Percentiles rank a stretch among this genome's conserved stretches.
Conservation (phyloP, 305 asterid species). For the Fraxinus albicans region DNA sequence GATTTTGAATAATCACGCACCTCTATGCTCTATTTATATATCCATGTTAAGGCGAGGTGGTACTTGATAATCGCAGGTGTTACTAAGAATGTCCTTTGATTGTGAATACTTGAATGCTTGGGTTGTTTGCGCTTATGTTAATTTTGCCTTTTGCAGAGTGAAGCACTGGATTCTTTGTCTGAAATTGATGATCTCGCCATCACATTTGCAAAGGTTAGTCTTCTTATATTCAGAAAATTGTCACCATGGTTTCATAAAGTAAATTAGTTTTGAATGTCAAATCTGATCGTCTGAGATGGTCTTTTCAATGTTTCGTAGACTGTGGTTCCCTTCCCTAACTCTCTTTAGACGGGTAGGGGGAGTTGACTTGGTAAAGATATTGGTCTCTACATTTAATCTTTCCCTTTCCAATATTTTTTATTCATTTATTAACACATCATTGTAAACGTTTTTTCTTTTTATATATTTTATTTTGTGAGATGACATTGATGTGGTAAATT, state of each 20-base stretch:
- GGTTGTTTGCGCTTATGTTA: neutral
- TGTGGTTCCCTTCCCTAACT: neutral
- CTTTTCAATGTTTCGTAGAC: neutral
- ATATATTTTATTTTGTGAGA: neutral
- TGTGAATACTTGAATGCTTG: neutral
- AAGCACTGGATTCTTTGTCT: slow-evolving; percentile 51
- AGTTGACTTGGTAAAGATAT: neutral
- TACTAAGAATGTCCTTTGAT: neutral
- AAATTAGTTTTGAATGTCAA: neutral
- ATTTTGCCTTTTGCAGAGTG: slow-evolving; percentile 46
- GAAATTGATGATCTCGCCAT: slow-evolving; percentile 73
- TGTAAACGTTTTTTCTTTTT: neutral
- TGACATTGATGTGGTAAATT: slow-evolving; percentile 7
- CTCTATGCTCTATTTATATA: neutral
- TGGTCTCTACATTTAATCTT: neutral
- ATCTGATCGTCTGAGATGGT: neutral
- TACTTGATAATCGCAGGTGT: neutral
- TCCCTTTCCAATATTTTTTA: neutral
- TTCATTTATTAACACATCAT: neutral
- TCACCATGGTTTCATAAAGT: neutral
- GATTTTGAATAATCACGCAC: neutral
- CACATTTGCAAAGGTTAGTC: slow-evolving; percentile 78
- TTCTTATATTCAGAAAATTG: neutral
- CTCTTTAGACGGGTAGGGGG: neutral
- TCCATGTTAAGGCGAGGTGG: neutral